Base-by-base conservation (phyloP, 2,329 filamentous ascomycete genomes). In the Pleoardoris graminearum region DNA sequence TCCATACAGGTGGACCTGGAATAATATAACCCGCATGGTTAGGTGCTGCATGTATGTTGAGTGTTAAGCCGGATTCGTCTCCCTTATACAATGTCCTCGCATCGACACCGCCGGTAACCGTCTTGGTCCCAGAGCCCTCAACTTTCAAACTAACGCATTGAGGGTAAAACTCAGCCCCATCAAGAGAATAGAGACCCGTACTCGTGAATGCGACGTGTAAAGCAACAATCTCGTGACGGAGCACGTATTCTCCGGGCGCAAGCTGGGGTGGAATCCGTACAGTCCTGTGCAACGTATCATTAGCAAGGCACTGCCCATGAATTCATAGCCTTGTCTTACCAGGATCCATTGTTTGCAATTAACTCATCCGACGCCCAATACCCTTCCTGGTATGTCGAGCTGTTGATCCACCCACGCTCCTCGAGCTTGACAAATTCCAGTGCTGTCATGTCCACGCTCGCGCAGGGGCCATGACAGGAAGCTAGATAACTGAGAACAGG, bases 121-220 rank as follows among this genome's bases (percentile, higher is more conserved):
- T 67, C 30, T 59, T 62, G 19, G 66, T 68, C 21, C 77, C 77
- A 22, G 67, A 65, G 19, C 77, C 77, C n/a, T 43, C 50, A 42
- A 81, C 69, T 50, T 75, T 62, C 17, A 81, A 59, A 63, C 78
- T 80, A 45, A 80, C 64, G 58, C 80, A 82, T 62, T 79, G 76
- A 32, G 73, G 78, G 63, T 78, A 81, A 66, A 74, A 76, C 72
- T 78, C 79, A 3, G 79, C 79, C n/a, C 78, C 77, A 45, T 76
- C 73, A 1, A 66, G 55, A 2, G 63, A 55, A 38, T 66, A 75
- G 3, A 65, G 59, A 1, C 78, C 61, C 8, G 44, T 53, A 10
- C 52, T 50, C 5, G 70, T 67, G n/a, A 65, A 57, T 3, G 75
- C 72, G 0, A 68, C 62, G 51, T 77, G 74, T 14, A 76, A 66